Percentiles rank a stretch among this genome's conserved stretches.
These are phyloP conservation scores for Gastrolobium villosum DNA, from an alignment of 306 rosid species.

Conservation along the genomic window DNA sequence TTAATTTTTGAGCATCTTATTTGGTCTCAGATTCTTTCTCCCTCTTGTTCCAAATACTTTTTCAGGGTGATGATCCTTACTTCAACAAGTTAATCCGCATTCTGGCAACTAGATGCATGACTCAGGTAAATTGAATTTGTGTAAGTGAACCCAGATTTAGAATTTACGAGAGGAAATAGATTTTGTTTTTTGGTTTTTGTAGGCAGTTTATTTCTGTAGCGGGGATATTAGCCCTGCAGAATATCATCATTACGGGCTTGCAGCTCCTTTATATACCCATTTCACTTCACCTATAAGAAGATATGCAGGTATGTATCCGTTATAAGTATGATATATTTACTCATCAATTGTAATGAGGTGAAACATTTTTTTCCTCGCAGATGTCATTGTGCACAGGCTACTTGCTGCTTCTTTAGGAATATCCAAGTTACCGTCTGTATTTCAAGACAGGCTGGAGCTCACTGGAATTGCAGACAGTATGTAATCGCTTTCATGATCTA, in stretches of 20 bases:
- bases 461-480: constrained; percentile 89
- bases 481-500: constrained; percentile 49
- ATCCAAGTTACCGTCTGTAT: constrained; percentile 74
- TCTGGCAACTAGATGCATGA: constrained; percentile 97
- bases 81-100: constrained; percentile 94
- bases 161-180: constrained; percentile 35
- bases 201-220: constrained; percentile 98
- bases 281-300: constrained; percentile 98
- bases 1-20: constrained; percentile 1
- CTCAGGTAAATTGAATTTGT: constrained; percentile 73
- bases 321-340: constrained; percentile 22
- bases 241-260: constrained; percentile 98
- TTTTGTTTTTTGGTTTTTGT: constrained; percentile 10
- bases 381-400: constrained; percentile 93
- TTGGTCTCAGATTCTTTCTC: constrained; percentile 19
- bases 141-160: constrained; percentile 23
- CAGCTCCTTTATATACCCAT: constrained; percentile 90
- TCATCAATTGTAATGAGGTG: constrained; percentile 36
- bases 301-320: constrained; percentile 78
- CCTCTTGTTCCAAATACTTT: constrained; percentile 4
- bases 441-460: constrained; percentile 83
- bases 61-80: constrained; percentile 95
- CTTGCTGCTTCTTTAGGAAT: constrained; percentile 95
- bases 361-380: constrained; percentile 60
- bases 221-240: constrained; percentile 97